phyloP scores from a whole-genome alignment of 257 asterid genomes.

The Jacaranda mimosifolia region DNA sequence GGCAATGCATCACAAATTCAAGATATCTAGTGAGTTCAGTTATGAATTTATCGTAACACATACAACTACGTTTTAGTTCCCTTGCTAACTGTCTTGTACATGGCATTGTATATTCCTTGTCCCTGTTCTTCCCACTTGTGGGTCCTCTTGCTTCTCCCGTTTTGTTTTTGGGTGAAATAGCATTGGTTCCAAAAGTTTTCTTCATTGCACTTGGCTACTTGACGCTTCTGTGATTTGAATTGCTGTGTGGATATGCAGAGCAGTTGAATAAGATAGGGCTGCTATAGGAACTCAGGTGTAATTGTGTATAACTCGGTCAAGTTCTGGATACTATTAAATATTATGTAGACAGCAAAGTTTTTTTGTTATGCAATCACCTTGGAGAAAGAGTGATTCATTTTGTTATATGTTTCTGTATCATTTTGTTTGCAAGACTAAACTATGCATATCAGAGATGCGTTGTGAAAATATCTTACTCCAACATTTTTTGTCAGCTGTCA shows the following conservation, averaged over 20 bases:
- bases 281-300: not conserved
- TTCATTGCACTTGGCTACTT: constrained; percentile 16
- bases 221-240: not conserved
- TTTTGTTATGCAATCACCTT: too few relatives aligned
- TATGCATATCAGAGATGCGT: too few relatives aligned
- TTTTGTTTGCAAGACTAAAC: too few relatives aligned
- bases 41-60: not conserved
- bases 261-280: too few relatives aligned
- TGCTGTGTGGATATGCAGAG: constrained; percentile 8
- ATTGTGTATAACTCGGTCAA: too few relatives aligned
- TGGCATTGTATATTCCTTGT: not conserved
- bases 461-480: too few relatives aligned
- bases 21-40: constrained; percentile 63
- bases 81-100: constrained; percentile 10
- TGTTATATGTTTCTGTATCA: too few relatives aligned
- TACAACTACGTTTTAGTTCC: constrained; percentile 13
- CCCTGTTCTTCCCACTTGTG: too few relatives aligned
- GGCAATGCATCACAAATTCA: constrained; percentile 55
- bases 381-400: too few relatives aligned
- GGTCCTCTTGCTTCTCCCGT: not conserved
- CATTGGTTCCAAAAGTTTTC: constrained; percentile 15
- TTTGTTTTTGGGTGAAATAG: not conserved
- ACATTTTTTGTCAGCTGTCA: constrained; percentile 55
- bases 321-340: too few relatives aligned
- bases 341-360: too few relatives aligned